Base-by-base conservation (phyloP, 2,329 filamentous ascomycete genomes). In the Calycina marina region DNA sequence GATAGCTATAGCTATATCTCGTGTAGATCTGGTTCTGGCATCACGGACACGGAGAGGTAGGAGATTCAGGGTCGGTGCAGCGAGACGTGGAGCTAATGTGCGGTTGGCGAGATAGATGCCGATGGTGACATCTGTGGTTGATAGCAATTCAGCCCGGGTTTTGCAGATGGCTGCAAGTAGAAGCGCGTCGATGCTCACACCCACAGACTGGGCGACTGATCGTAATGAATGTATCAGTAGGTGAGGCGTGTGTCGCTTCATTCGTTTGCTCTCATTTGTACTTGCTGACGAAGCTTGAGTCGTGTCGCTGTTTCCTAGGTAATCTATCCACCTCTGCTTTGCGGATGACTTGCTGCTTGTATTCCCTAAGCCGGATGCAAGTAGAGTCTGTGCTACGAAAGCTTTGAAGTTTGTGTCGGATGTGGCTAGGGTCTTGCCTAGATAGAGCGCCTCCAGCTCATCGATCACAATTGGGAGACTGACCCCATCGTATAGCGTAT, bases 91-190 rank as follows among this genome's bases (percentile, higher is more conserved):
- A 0, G 67, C 64, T n/a, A 22, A 3, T 8, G 2, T 22, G 31
- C 84, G 69, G 51, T 92, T 93, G 25, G 84, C 81, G 6, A 93
- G 67, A 52, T 93, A 94, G 14, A 93, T 56, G 2, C 85, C 86
- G 31, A 93, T 65, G 0, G 83, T 56, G 2, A 81, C 54, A 24
- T 69, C 59, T 12, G 4, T 47, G 29, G 17, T 42, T 47, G 27
- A 16, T 10, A 27, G n/a, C 25, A 18, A 18, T 10, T 24, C 35
- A 1, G 26, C 36, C 18, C 29, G 39, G 18, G 53, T 47, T 40
- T 64, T 69, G 3, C 79, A 71, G 41, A 78, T 81, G 0, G 67
- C 62, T 0, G 83, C 82, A 35, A 93, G 71, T 51, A 93, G 75
- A 0, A 90, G 51, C 0, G 81, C 65, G 42, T 93, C 85, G 1